A percentile compares a stretch with the other conserved stretches of the same genome.
phyloP scores from a whole-genome alignment of 306 rosid genomes.

The Arachis hypogaea region DNA sequence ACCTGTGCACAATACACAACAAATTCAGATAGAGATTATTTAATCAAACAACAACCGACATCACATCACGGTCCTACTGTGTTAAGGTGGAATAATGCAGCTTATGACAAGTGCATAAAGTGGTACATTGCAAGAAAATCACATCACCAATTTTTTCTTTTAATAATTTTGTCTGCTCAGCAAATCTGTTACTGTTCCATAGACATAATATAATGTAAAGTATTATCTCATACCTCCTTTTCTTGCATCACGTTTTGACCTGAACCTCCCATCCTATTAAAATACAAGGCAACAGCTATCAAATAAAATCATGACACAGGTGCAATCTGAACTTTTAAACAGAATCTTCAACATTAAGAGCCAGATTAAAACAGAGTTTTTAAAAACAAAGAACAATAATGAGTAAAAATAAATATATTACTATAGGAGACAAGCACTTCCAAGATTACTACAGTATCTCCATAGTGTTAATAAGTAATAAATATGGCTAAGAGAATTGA shows the following conservation, averaged over 20 bases:
- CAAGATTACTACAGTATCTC: neutral
- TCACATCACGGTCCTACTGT: neutral
- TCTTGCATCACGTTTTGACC: slow-evolving; percentile 95
- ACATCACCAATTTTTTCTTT: neutral
- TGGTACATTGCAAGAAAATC: slow-evolving; percentile 23
- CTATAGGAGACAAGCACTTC: slow-evolving; percentile 9
- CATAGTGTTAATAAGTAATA: neutral
- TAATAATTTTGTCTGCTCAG: neutral
- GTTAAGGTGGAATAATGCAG: neutral
- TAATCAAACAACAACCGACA: slow-evolving; percentile 8
- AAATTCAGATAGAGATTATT: slow-evolving; percentile 13
- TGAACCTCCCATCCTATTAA: slow-evolving; percentile 95
- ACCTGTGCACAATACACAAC: slow-evolving; percentile 58
- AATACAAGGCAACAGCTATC: slow-evolving; percentile 40
- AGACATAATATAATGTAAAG: slow-evolving; percentile 20
- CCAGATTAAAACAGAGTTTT: slow-evolving; percentile 1
- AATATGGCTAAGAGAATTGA: slow-evolving; percentile 10
- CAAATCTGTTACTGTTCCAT: neutral
- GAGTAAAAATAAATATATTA: slow-evolving; percentile 30
- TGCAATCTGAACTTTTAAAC: slow-evolving; percentile 29
- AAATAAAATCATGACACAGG: slow-evolving; percentile 36
- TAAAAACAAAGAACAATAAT: neutral
- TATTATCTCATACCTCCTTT: slow-evolving; percentile 74
- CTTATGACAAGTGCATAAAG: slow-evolving; percentile 1
- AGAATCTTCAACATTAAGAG: slow-evolving; percentile 30